Percentiles rank a stretch among this genome's conserved stretches.
phyloP scores from a whole-genome alignment of 2,329 filamentous ascomycete species.

The Aspergillus tanneri region DNA sequence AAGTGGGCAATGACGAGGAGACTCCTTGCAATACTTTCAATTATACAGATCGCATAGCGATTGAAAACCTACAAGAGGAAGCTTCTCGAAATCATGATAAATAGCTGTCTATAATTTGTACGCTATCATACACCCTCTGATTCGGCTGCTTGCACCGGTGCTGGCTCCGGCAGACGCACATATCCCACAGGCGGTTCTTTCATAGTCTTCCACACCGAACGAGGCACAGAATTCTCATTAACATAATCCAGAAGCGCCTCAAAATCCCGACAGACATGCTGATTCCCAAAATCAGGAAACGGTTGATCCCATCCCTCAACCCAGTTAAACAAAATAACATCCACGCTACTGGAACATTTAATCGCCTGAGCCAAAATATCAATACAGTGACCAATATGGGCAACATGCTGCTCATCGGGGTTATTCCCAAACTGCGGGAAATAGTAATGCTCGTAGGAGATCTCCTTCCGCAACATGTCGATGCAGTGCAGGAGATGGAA shows the following conservation, averaged over 20 bases:
- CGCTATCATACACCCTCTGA: too few relatives aligned
- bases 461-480: conserved; percentile 5
- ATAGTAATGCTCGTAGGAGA: conserved; percentile 6
- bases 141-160: too few relatives aligned
- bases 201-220: background rate
- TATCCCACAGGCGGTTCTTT: conserved; percentile 4
- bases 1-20: too few relatives aligned
- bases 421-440: background rate
- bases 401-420: background rate
- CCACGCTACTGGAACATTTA: background rate
- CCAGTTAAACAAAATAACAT: conserved; percentile 5
- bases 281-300: conserved; percentile 1
- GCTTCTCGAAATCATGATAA: too few relatives aligned
- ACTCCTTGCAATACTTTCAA: too few relatives aligned
- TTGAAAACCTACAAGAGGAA: too few relatives aligned
- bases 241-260: conserved; percentile 3
- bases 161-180: background rate
- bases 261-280: conserved; percentile 9
- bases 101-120: too few relatives aligned
- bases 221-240: conserved; percentile 3
- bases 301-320: conserved; percentile 1
- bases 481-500: conserved; percentile 8
- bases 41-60: too few relatives aligned
- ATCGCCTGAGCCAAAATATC: conserved; percentile 4
- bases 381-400: conserved; percentile 4